Percentiles rank a stretch among this genome's conserved stretches.
phyloP scores from a whole-genome alignment of 2,329 filamentous ascomycete genomes.

The Falciphora oryzae region DNA sequence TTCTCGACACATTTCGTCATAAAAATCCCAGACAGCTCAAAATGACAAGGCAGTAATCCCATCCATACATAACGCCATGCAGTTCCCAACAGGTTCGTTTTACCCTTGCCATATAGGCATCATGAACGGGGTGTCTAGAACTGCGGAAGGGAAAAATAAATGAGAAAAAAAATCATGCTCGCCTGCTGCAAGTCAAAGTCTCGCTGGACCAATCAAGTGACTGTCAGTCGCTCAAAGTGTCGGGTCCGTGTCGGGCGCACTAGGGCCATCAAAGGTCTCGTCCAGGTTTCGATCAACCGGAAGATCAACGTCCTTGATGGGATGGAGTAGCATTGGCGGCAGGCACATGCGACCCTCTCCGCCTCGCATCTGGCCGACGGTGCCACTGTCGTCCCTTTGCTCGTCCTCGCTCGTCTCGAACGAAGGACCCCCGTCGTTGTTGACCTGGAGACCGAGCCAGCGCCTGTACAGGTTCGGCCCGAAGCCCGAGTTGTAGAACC shows the following conservation, averaged over 20 bases:
- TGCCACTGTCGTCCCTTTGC: slow-evolving; percentile 41
- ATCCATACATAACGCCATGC: neutral
- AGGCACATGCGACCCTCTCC: slow-evolving; percentile 86
- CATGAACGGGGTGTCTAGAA: too few species aligned
- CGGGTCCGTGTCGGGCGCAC: slow-evolving; percentile 45
- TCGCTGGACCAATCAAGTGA: too few species aligned
- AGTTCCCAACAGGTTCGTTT: neutral
- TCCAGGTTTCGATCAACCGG: slow-evolving; percentile 53
- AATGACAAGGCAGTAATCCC: neutral
- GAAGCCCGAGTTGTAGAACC: slow-evolving; percentile 88
- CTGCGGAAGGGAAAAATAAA: neutral
- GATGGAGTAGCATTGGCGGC: slow-evolving; percentile 84
- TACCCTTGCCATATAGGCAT: neutral
- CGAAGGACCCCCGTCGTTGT: slow-evolving; percentile 72
- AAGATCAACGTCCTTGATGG: slow-evolving; percentile 70
- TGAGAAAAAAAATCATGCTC: neutral
- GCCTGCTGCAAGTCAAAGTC: neutral
- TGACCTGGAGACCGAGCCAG: slow-evolving; percentile 79
- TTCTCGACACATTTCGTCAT: neutral
- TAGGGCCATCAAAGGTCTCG: slow-evolving; percentile 39
- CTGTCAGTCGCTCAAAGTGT: slow-evolving; percentile 25
- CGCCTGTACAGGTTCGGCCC: slow-evolving; percentile 73
- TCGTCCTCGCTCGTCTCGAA: slow-evolving; percentile 58
- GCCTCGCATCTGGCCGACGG: slow-evolving; percentile 49
- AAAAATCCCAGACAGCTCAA: neutral